Percentiles rank a stretch among this genome's conserved stretches.
Conservation (phyloP, 2,329 filamentous ascomycete genomes). For the Xylariaceae sp. region DNA sequence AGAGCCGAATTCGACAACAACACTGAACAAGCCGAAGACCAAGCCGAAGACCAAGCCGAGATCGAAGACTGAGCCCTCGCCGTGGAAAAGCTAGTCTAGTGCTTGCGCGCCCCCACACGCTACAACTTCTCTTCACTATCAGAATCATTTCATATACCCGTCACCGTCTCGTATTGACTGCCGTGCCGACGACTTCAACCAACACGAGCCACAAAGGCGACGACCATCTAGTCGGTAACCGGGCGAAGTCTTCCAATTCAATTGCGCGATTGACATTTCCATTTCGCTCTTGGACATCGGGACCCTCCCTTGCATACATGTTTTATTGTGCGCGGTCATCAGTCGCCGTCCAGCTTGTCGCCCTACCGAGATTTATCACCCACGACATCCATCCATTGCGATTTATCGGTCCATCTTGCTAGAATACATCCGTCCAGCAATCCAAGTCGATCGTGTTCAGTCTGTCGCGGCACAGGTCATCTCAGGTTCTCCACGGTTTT, state of each 20-base stretch:
- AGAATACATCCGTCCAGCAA: slow-evolving; percentile 7
- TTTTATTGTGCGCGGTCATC: background rate
- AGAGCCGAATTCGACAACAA: slow-evolving; percentile 15
- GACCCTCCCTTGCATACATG: background rate
- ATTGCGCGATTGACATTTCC: slow-evolving; percentile 1
- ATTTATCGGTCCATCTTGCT: background rate
- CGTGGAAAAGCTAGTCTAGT: background rate
- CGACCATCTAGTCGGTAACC: background rate
- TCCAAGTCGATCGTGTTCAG: slow-evolving; percentile 18
- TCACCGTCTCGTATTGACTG: background rate
- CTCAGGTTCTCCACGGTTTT: slow-evolving; percentile 22
- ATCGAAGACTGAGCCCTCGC: slow-evolving; percentile 1
- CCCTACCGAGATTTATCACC: slow-evolving; percentile 4
- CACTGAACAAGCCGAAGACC: slow-evolving; percentile 6
- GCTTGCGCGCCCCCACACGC: slow-evolving; percentile 4
- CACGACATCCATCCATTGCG: slow-evolving; percentile 3
- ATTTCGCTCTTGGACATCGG: background rate
- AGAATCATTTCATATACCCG: too few relatives aligned
- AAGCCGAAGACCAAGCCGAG: slow-evolving; percentile 4
- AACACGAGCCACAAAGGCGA: background rate
- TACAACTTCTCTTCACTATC: background rate
- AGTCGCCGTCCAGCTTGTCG: background rate
- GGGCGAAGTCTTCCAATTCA: background rate
- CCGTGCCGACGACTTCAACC: background rate
- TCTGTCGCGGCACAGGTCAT: slow-evolving; percentile 15